Evolutionary conservation across 768 basidiomycete species (phyloP).

Genomic region (Lactarius hatsudake): DNA sequence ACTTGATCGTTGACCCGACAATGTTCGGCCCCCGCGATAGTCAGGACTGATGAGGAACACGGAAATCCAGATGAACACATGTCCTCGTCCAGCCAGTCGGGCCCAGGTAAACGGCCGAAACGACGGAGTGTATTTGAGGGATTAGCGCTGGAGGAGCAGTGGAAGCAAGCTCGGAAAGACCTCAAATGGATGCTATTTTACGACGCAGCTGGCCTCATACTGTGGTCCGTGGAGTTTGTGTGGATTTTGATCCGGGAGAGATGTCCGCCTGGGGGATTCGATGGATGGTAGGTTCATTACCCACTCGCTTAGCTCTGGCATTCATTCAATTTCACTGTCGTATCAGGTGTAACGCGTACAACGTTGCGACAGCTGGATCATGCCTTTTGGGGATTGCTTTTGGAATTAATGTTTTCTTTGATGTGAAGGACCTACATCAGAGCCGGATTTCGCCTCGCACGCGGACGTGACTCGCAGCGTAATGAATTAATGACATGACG

Average conservation of each 20-base stretch:
- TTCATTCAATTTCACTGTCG: conserved; percentile 9
- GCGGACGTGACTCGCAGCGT: conserved; percentile 35
- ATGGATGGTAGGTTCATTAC: conserved; percentile 53
- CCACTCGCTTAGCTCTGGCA: background rate
- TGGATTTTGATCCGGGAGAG: conserved; percentile 58
- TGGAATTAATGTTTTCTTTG: conserved; percentile 57
- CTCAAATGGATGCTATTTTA: conserved; percentile 50
- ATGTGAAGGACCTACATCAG: conserved; percentile 59
- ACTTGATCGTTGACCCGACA: conserved; percentile 67
- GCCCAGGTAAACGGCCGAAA: conserved; percentile 39
- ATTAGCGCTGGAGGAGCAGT: conserved; percentile 60
- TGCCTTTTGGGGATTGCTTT: conserved; percentile 58
- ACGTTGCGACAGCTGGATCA: conserved; percentile 59
- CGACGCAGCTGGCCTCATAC: conserved; percentile 46
- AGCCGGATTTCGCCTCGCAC: conserved; percentile 66
- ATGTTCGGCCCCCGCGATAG: conserved; percentile 44
- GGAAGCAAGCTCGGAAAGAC: conserved; percentile 54
- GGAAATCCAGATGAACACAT: conserved; percentile 38
- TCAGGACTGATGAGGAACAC: conserved; percentile 36
- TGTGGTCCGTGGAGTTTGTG: conserved; percentile 61
- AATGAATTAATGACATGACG: conserved; percentile 2
- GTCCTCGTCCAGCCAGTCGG: conserved; percentile 33
- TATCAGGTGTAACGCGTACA: conserved; percentile 70
- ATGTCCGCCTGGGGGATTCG: conserved; percentile 60
- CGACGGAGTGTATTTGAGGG: conserved; percentile 55